Base-by-base conservation (phyloP, 768 basidiomycete species). In the Tephrocybe sp. region DNA sequence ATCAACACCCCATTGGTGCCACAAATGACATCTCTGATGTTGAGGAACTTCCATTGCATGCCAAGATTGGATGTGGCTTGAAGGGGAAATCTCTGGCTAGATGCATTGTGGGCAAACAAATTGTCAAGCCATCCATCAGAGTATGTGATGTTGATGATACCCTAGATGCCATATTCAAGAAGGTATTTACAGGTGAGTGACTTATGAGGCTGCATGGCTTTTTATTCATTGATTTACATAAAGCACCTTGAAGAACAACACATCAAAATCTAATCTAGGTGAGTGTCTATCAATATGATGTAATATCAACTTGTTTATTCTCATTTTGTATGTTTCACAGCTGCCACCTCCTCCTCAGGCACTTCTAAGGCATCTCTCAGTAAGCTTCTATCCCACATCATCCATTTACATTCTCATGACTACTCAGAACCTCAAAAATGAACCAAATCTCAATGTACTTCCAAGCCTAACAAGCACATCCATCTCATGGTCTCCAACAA, bases 21-120 rank as follows among this genome's bases (percentile, higher is more conserved):
- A 16, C 36, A 38, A 32, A 19, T 28, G 34, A 28, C 5, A 26
- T 32, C 15, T 18, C 19, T 9, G 25, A 41, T 9, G 22, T 43
- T 9, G 34, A 42, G 12, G 25, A 43, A n/a, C 49, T 50, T 32
- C 41, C 41, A 8, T 21, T n/a, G 13, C 9, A n/a, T 25, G 49
- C 21, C 11, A 19, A 9, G 3, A 18, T 44, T 7, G 11, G 19
- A 5, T 11, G 6, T 18, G 48, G 45, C n/a, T 19, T 55, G 25
- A 43, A 49, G 52, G 51, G 54, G 30, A 55, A 55, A 44, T 32
- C 30, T 16, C 55, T 52, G 9, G 55, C 52, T 1, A 39, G 15
- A 5, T 44, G 27, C 16, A 54, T 58, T 31, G 57, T 18, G 2
- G 45, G 51, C 15, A 43, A 51, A 47, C 49, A 42, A 16, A 24